Conservation (phyloP, 306 rosid species). For the Prunus dulcis region DNA sequence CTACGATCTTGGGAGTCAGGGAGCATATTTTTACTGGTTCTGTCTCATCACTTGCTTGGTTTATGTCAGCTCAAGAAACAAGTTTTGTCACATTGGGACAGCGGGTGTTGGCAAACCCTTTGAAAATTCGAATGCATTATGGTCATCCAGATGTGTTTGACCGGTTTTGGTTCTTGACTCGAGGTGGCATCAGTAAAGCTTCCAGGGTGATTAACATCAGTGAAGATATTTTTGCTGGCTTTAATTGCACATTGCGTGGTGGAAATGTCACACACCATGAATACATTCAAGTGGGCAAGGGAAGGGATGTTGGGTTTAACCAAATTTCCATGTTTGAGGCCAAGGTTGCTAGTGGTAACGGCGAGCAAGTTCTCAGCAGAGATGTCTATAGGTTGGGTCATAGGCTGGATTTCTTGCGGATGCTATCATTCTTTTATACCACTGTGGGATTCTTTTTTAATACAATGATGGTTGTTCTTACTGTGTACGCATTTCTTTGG, state of each 20-base stretch:
- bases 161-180: constrained; percentile 78
- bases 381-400: constrained; percentile 88
- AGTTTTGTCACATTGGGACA: constrained; percentile 93
- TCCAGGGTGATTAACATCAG: constrained; percentile 88
- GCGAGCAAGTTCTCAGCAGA: constrained; percentile 81
- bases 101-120: constrained; percentile 81
- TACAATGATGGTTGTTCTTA: constrained; percentile 68
- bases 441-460: constrained; percentile 85
- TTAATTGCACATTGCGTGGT: constrained; percentile 81
- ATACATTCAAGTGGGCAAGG: constrained; percentile 92
- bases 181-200: constrained; percentile 93
- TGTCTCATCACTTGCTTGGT: constrained; percentile 94
- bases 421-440: constrained; percentile 81
- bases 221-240: constrained; percentile 90
- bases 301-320: constrained; percentile 88
- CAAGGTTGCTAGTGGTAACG: constrained; percentile 91
- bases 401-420: constrained; percentile 75
- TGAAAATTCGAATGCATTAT: constrained; percentile 88
- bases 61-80: constrained; percentile 92
- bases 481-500: constrained; percentile 83
- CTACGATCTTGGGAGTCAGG: constrained; percentile 88
- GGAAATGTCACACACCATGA: constrained; percentile 92
- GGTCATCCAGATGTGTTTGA: constrained; percentile 98
- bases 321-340: constrained; percentile 94
- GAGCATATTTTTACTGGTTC: constrained; percentile 88